A percentile compares a stretch with the other conserved stretches of the same genome.
Conservation (phyloP, 805 yeast genomes). For the Vanderwaltozyma verrucispora region DNA sequence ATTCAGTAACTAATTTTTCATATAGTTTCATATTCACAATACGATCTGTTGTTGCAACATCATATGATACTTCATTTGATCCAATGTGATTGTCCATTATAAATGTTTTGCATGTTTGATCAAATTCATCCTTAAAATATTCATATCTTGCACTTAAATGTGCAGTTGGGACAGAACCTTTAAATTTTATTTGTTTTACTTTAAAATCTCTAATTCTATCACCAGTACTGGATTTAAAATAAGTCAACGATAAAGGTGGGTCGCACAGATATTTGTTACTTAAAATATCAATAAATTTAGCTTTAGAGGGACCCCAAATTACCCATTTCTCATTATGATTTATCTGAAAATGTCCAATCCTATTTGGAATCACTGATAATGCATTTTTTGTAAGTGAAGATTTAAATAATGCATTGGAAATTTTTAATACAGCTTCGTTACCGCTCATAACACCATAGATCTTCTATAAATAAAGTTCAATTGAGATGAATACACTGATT, state of each 20-base stretch:
- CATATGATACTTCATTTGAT: conserved; percentile 35
- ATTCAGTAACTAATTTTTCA: conserved; percentile 34
- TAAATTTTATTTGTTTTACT: conserved; percentile 33
- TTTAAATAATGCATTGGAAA: conserved; percentile 29
- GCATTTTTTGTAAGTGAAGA: conserved; percentile 29
- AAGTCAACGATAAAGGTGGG: conserved; percentile 18
- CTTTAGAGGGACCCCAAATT: conserved; percentile 28
- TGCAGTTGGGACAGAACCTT: conserved; percentile 42
- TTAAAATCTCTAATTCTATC: conserved; percentile 5
- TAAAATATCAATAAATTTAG: conserved; percentile 19
- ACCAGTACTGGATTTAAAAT: conserved; percentile 3
- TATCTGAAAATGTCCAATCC: conserved; percentile 15
- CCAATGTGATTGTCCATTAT: conserved; percentile 39
- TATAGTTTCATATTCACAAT: conserved; percentile 30
- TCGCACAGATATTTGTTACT: conserved; percentile 20
- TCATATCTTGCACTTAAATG: conserved; percentile 89
- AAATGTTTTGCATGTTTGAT: conserved; percentile 54
- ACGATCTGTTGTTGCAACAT: conserved; percentile 21
- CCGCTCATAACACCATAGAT: not conserved
- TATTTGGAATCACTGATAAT: conserved; percentile 17
- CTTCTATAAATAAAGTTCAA: no score
- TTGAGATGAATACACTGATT: no score
- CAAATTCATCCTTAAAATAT: conserved; percentile 73
- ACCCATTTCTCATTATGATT: conserved; percentile 33
- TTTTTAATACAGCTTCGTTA: not conserved